Evolutionary conservation across 495 filamentous ascomycete genomes (phyloP), one percentile per base, ranked within the genome.

Genomic region (Xylaria cubensis): DNA sequence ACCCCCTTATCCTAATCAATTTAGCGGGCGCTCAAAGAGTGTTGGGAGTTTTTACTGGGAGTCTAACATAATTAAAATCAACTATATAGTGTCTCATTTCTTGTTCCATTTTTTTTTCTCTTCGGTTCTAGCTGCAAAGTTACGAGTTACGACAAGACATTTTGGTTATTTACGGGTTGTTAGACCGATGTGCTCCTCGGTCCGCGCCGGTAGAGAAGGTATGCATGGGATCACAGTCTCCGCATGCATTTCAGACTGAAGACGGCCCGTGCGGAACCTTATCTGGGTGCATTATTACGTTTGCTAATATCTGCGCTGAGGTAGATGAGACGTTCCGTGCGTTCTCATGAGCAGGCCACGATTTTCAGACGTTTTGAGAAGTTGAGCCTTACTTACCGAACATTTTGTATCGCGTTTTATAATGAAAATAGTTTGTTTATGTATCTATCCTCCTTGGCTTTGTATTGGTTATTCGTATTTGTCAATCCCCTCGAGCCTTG

Each of bases 1-100:
- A 67, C 65, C 65, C 64, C 65, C 65, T 67, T 67, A 42, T 67
- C 50, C 39, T 67, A 26, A 67, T 67, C 50, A 41, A 53, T 29
- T 29, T 50, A 56, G 65, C 65, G 50, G 65, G 65, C 65, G 65
- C 36, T 39, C 24, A 15, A 3, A 13, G 24, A 13, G 53, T 15
- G 53, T 32, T 56, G 21, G 51, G 15, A 2, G 17, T n/a, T 56
- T 32, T 56, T 56, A 4, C 7, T 6, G 9, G 4, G 51, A 26
- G 3, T 12, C 24, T 29, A 56, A 32, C 53, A 32, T n/a, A 56
- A 56, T 32, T 29, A 56, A 32, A 51, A 56, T 15, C 24, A 56
- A 32, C 7, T 26, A 26, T 6, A 56, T 9, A 12, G 53, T 56
- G 26, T 56, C 13, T n/a, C 21, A 3, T 55, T 24, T 55, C 13